Evolutionary conservation across 2,329 filamentous ascomycete genomes (phyloP), one percentile per base, ranked within the genome.

Genomic region (Phaeosphaeria sp.): DNA sequence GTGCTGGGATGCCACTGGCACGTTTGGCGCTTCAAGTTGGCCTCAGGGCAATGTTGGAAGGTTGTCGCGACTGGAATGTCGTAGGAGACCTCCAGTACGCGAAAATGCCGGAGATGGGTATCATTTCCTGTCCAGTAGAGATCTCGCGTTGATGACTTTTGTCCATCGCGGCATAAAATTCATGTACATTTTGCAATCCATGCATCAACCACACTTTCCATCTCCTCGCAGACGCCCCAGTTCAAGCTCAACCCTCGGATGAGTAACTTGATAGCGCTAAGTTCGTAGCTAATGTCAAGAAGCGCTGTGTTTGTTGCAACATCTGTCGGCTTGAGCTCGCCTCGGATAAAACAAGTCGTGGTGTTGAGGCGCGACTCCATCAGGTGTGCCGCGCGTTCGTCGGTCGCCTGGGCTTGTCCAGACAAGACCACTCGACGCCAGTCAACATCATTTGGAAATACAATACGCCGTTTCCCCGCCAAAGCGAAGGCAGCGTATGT

Each of bases 121-220:
- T 47, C 6, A 22, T 47, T 9, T 27, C 22, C 22, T 47, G 44
- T n/a, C 22, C 44, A 10, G 23, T 47, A 10, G 15, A 18, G 2
- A 47, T 47, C n/a, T n/a, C n/a, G 15, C 23, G n/a, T 30, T 30
- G 9, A 47, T 6, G 10, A 13, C 22, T 30, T 15, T 15, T 27
- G 10, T 5, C n/a, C 11, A 20, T 9, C 23, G 15, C 21, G 13
- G 21, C 20, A 17, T 47, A 27, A n/a, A 13, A n/a, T 27, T 47
- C 44, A 47, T 25, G 44, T 27, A 47, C 44, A 47, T 27, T 47
- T 47, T 27, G 44, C 22, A 27, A 47, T 47, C 44, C 44, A 47
- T 47, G 20, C 20, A 30, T 47, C 23, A n/a, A 47, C 22, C 11
- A 47, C 44, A 10, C 27, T 27, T 18, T 47, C 44, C 44, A 47